Base-by-base conservation (phyloP, 805 yeast species). In the Barnettozyma californica region DNA sequence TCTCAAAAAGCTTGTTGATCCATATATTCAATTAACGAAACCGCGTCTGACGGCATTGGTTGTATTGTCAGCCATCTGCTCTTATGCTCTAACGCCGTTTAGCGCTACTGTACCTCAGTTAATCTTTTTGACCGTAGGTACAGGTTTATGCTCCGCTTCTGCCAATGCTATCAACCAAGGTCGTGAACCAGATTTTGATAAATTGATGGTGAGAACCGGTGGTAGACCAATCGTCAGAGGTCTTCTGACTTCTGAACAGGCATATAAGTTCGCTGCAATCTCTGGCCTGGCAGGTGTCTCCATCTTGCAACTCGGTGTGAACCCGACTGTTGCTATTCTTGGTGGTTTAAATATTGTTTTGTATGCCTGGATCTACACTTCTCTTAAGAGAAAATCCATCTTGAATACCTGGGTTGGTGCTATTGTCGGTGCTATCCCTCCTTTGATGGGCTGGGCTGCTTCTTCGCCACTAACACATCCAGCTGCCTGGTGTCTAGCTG, bases 391-490 rank as follows among this genome's bases (percentile, higher is more conserved):
- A 48, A 79, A 75, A 51, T 83, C 87, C 21, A 92, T 94, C 45
- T 64, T 87, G 37, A 94, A 94, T 66, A 94, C 99, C 0, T 94
- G 99, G 99, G 94, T 94, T 3, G 99, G 99, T 18, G 99, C 99
- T 0, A 65, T 94, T n/a, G 99, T 94, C 4, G 99, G 99, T 4
- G 99, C 97, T 0, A 87, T 94, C 42, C 99, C 99, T 0, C 99
- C 99, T 19, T 74, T 94, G 44, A 94, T 94, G 99, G 99, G 99
- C 2, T 94, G 99, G 99, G 97, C 96, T 2, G 89, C 92, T 0
- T 86, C 96, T 11, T 80, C 88, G 4, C 78, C 90, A 1, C 68
- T 91, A 34, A 56, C 76, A 3, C 87, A 89, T 53, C 97, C 98
- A 0, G 97, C 94, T 8, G 95, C 95, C 4, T 92, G 98, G 98